Evolutionary conservation across 2,329 filamentous ascomycete species (phyloP).

Genomic region (Knoxdaviesia capensis): DNA sequence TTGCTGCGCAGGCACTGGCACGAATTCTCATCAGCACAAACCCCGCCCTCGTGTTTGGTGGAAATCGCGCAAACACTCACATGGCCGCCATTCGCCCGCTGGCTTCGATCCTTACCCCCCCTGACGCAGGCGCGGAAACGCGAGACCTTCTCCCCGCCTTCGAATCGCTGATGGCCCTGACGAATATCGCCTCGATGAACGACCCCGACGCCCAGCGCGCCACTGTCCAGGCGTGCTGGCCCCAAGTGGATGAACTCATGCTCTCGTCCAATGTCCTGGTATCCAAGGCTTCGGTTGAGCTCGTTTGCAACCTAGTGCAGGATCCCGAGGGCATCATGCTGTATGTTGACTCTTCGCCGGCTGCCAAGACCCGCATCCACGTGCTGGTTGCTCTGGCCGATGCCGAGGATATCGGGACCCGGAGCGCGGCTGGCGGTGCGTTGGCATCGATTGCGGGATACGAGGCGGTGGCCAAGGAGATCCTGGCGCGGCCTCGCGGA

Average conservation of each 20-base stretch:
- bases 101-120: constrained; percentile 45
- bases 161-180: constrained; percentile 77
- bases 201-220: constrained; percentile 40
- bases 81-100: constrained; percentile 71
- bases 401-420: constrained; percentile 58
- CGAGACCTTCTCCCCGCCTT: constrained; percentile 76
- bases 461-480: constrained; percentile 50
- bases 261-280: constrained; percentile 57
- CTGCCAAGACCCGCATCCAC: constrained; percentile 56
- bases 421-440: constrained; percentile 72
- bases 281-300: constrained; percentile 65
- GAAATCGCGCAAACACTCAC: constrained; percentile 51
- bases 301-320: constrained; percentile 78
- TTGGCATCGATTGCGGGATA: constrained; percentile 67
- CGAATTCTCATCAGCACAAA: constrained; percentile 76
- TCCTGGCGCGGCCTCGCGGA: constrained; percentile 52
- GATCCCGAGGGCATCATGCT: constrained; percentile 43
- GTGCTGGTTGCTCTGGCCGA: constrained; percentile 77
- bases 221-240: constrained; percentile 57
- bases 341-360: constrained; percentile 45
- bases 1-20: constrained; percentile 61
- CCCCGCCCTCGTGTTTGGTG: constrained; percentile 64
- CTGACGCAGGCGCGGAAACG: constrained; percentile 36
- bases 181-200: constrained; percentile 74
- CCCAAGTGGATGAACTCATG: constrained; percentile 64